These are phyloP conservation scores for Malassezia sp. DNA, from an alignment of 1,284 basidiomycete genomes.

Conservation along the genomic window DNA sequence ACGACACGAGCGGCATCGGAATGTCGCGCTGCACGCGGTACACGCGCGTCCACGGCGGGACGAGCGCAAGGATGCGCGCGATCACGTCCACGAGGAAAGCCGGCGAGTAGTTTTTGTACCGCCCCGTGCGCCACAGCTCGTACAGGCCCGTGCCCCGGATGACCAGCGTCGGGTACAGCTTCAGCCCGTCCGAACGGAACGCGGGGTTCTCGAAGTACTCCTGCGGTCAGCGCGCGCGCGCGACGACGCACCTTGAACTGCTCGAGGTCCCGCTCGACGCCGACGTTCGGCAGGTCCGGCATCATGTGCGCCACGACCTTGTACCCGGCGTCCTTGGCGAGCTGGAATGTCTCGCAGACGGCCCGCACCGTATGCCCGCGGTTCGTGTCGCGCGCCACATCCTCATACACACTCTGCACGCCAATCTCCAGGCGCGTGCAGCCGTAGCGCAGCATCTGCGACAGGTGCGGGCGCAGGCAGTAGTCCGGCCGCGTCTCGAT, in stretches of 20 bases:
- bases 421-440: conserved; percentile 97
- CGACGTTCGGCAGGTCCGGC: conserved; percentile 76
- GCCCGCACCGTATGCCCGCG: conserved; percentile 90
- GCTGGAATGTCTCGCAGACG: conserved; percentile 91
- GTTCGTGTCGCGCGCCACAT: conserved; percentile 96
- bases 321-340: conserved; percentile 97
- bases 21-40: conserved; percentile 63
- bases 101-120: conserved; percentile 98
- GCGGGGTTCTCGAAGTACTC: conserved; percentile 96
- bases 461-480: conserved; percentile 89
- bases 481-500: conserved; percentile 99
- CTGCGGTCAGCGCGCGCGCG: too few species aligned
- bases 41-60: conserved; percentile 97
- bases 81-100: conserved; percentile 96
- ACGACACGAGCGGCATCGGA: conserved; percentile 54
- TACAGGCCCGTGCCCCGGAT: conserved; percentile 95
- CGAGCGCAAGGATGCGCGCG: conserved; percentile 84
- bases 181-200: conserved; percentile 90
- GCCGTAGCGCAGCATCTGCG: conserved; percentile 97
- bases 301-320: conserved; percentile 61
- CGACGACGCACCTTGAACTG: too few species aligned
- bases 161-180: conserved; percentile 95
- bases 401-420: conserved; percentile 97
- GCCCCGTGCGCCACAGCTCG: conserved; percentile 87
- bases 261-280: conserved; percentile 89